Evolutionary conservation across 108 stramenopile genomes (phyloP).

Genomic region (Nannochloropsis granulata): DNA sequence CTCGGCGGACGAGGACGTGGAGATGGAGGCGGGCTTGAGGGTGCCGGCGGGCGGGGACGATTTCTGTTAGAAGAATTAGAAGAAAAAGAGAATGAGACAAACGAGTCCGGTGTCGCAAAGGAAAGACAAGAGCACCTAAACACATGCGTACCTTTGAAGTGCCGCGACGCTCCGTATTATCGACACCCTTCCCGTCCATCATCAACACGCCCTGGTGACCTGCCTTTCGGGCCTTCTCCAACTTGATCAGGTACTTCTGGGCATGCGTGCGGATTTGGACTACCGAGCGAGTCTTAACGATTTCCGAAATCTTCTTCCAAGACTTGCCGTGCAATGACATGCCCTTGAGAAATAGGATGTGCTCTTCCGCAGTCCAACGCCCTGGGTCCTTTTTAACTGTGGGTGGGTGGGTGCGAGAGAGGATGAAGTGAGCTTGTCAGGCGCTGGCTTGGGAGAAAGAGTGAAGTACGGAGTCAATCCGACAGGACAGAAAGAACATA

Average conservation of each 20-base stretch:
- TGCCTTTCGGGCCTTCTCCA: slow-evolving; percentile 6
- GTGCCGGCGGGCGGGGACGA: not conserved
- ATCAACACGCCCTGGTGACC: not conserved
- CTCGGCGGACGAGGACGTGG: not conserved
- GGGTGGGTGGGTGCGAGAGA: not conserved
- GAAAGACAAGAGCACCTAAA: not conserved
- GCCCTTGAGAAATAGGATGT: slow-evolving; percentile 24
- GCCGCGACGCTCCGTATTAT: not conserved
- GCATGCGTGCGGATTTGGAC: slow-evolving; percentile 27
- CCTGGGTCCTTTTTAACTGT: not conserved
- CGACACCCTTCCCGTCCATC: not conserved
- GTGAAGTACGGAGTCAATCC: too few species aligned
- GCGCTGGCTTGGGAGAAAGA: too few species aligned
- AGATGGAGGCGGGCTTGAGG: not conserved
- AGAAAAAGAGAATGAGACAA: not conserved
- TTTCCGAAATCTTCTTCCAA: slow-evolving; percentile 2
- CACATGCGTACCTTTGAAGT: not conserved
- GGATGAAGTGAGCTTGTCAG: too few species aligned
- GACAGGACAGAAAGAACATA: too few species aligned
- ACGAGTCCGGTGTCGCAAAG: not conserved
- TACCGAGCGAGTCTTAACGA: slow-evolving; percentile 15
- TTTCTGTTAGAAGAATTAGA: not conserved
- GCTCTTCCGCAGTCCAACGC: slow-evolving; percentile 31
- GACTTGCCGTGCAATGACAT: not conserved
- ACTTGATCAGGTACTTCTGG: slow-evolving; percentile 17